These are phyloP conservation scores for Leccinellum albellum DNA, from an alignment of 768 basidiomycete genomes.

Conservation along the genomic window DNA sequence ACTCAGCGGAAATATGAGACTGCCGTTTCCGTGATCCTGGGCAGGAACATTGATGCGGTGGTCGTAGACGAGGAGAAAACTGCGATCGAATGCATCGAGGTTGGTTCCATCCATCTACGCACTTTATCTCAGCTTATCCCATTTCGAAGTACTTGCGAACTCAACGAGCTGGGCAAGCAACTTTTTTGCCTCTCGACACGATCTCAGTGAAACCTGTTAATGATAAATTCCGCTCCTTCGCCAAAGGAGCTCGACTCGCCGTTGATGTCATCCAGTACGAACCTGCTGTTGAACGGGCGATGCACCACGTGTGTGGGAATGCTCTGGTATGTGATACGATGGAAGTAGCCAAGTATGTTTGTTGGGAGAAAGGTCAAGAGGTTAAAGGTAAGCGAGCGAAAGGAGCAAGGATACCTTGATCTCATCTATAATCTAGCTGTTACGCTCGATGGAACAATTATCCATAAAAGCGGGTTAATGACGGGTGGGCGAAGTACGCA, in stretches of 20 bases:
- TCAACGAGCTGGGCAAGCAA: slow-evolving; percentile 92
- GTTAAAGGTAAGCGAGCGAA: slow-evolving; percentile 85
- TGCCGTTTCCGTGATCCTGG: slow-evolving; percentile 88
- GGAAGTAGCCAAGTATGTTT: slow-evolving; percentile 86
- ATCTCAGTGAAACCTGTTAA: slow-evolving; percentile 92
- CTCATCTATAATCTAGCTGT: slow-evolving; percentile 50
- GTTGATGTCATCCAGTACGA: slow-evolving; percentile 85
- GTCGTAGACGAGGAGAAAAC: slow-evolving; percentile 97
- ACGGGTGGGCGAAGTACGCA: slow-evolving; percentile 89
- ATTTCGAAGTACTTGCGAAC: slow-evolving; percentile 82
- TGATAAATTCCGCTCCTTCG: slow-evolving; percentile 91
- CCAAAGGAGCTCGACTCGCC: slow-evolving; percentile 80
- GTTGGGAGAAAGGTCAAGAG: slow-evolving; percentile 93
- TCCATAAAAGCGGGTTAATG: slow-evolving; percentile 96
- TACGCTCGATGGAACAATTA: slow-evolving; percentile 92
- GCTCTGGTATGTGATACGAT: slow-evolving; percentile 93
- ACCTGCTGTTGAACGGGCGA: slow-evolving; percentile 83
- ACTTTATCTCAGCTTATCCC: background rate
- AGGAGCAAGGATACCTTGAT: slow-evolving; percentile 10
- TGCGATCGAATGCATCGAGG: slow-evolving; percentile 97
- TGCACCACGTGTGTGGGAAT: slow-evolving; percentile 95
- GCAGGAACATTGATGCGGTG: slow-evolving; percentile 91
- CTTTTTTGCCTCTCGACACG: slow-evolving; percentile 97
- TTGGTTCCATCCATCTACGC: slow-evolving; percentile 27
- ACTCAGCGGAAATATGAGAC: slow-evolving; percentile 88